A percentile compares a stretch with the other conserved stretches of the same genome.
These are phyloP conservation scores for Clavaria fumosa DNA, from an alignment of 768 basidiomycete genomes.

Conservation along the genomic window DNA sequence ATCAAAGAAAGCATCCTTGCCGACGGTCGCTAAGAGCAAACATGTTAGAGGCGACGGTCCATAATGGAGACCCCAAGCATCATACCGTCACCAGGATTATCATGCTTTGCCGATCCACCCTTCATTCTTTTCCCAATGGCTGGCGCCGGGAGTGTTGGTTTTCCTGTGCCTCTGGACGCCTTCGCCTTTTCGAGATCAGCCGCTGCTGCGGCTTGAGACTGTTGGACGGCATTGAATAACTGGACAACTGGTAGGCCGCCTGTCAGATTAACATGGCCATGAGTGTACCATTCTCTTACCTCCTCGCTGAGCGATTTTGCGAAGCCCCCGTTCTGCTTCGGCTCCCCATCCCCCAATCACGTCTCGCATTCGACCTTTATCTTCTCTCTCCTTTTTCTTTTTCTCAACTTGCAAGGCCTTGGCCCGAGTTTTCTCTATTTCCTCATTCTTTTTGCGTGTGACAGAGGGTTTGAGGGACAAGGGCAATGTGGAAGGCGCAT, in stretches of 20 bases:
- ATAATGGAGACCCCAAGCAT: too few relatives aligned
- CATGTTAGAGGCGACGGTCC: too few relatives aligned
- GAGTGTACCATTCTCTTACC: slow-evolving; percentile 27
- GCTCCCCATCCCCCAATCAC: slow-evolving; percentile 84
- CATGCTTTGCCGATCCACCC: too few relatives aligned
- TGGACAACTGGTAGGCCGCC: slow-evolving; percentile 44
- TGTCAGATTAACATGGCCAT: neutral
- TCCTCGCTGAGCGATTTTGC: slow-evolving; percentile 77
- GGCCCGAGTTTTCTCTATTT: slow-evolving; percentile 58
- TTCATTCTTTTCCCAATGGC: slow-evolving; percentile 33
- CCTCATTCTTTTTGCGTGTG: slow-evolving; percentile 51
- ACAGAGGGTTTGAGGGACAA: slow-evolving; percentile 70
- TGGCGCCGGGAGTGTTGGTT: slow-evolving; percentile 57
- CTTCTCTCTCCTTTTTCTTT: slow-evolving; percentile 62
- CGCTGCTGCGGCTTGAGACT: slow-evolving; percentile 47
- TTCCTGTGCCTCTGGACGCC: slow-evolving; percentile 51
- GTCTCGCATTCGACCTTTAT: slow-evolving; percentile 48
- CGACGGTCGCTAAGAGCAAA: slow-evolving; percentile 43
- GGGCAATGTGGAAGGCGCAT: slow-evolving; percentile 53
- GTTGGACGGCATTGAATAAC: slow-evolving; percentile 76
- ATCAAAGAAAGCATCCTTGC: slow-evolving; percentile 65
- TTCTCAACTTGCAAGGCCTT: slow-evolving; percentile 56
- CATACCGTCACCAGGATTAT: too few relatives aligned
- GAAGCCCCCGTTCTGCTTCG: slow-evolving; percentile 58
- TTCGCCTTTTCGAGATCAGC: slow-evolving; percentile 43